Base-by-base conservation (phyloP, 257 asterid species). In the Scutellaria galericulata region DNA sequence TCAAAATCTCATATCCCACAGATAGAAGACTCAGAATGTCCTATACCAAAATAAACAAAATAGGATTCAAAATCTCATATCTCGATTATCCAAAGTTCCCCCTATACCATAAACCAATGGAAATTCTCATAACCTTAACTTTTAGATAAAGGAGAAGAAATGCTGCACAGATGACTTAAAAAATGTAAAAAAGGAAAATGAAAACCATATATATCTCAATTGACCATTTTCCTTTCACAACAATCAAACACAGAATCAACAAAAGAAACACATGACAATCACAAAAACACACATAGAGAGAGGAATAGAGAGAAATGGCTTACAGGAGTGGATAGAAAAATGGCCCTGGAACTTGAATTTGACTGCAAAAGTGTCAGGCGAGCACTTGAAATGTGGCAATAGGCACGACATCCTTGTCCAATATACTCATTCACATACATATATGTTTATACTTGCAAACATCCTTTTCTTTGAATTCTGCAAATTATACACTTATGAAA, bases 351-450 rank as follows among this genome's bases (percentile, higher is more conserved):
- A 77, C 83, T 84, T 91, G 75, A 86, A 84, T 81, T 82, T 81
- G 52, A 81, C 83, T 63, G 89, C 86, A 75, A 89, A 87, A 68
- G 95, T 83, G 62, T 91, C 97, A 13, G 96, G 98, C 81, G 85
- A 87, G 78, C 95, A 89, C 87, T 82, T 87, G 89, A 94, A 94
- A 71, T 94, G 97, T 39, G 97, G 97, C 96, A 94, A 77, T 75
- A 94, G 75, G 80, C 96, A 91, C 78, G 97, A 86, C 97, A 94
- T 91, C 62, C 75, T 87, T 77, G 78, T 73, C 81, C 78, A 67
- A 75, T 48, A 63, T 2, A 75, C 44, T 64, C 80, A 75, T 76
- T 47, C 75, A 77, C 72, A 73, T 35, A 71, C 56, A 65, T 31
- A 62, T 48, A 57, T 48, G 74, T 73, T 42, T 46, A 51, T 79